phyloP scores from a whole-genome alignment of 2,329 filamentous ascomycete species.

The Penicillium corylophilum region DNA sequence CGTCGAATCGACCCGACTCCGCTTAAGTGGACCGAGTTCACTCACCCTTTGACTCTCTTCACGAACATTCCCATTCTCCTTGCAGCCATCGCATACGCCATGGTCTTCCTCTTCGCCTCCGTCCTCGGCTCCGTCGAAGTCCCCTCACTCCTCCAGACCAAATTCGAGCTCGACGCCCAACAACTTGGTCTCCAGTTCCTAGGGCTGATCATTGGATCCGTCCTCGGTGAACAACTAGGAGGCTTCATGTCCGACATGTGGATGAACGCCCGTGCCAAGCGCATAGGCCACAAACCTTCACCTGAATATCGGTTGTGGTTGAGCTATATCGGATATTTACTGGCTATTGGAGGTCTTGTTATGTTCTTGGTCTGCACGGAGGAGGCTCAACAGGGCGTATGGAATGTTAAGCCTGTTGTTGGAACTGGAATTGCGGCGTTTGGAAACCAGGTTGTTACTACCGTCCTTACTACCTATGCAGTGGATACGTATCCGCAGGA shows the following conservation, averaged over 20 bases:
- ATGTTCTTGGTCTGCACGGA: slow-evolving; percentile 57
- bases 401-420: slow-evolving; percentile 57
- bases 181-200: slow-evolving; percentile 61
- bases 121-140: slow-evolving; percentile 60
- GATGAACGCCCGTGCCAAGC: slow-evolving; percentile 48
- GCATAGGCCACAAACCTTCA: slow-evolving; percentile 38
- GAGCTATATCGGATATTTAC: slow-evolving; percentile 53
- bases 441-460: slow-evolving; percentile 64
- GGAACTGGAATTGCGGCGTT: slow-evolving; percentile 54
- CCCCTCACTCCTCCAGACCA: slow-evolving; percentile 56
- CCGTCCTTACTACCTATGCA: slow-evolving; percentile 59
- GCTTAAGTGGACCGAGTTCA: slow-evolving; percentile 49
- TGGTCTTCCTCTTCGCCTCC: slow-evolving; percentile 57
- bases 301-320: slow-evolving; percentile 60
- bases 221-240: slow-evolving; percentile 60
- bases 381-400: slow-evolving; percentile 44
- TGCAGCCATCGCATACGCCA: slow-evolving; percentile 54
- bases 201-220: slow-evolving; percentile 56
- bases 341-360: slow-evolving; percentile 54
- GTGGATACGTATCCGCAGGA: slow-evolving; percentile 59
- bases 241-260: slow-evolving; percentile 56
- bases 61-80: slow-evolving; percentile 51
- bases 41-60: slow-evolving; percentile 51
- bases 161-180: slow-evolving; percentile 58
- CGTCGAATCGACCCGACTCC: slow-evolving; percentile 54